Conservation (phyloP, 2,329 filamentous ascomycete genomes). For the Arthrobotrys entomopaga region DNA sequence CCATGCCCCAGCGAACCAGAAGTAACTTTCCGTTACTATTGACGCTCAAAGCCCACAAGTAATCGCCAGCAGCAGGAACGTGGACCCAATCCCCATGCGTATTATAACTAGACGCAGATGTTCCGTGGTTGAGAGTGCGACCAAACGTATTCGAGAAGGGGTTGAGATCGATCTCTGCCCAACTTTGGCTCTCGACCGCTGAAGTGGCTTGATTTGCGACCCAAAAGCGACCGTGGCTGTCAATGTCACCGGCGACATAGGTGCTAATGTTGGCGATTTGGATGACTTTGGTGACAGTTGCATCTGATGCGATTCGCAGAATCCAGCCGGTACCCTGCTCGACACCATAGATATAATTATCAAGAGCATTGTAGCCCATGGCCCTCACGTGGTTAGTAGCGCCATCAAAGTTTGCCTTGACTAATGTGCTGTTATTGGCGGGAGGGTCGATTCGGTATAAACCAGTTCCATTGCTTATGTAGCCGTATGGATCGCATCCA, state of each 20-base stretch:
- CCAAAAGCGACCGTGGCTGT: slow-evolving; percentile 5
- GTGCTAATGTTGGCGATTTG: not conserved
- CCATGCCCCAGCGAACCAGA: slow-evolving; percentile 1
- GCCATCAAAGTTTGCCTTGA: slow-evolving; percentile 2
- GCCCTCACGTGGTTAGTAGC: not conserved
- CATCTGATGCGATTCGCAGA: not conserved
- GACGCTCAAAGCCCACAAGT: not conserved
- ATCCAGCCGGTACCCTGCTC: not conserved
- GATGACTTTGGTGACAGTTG: not conserved
- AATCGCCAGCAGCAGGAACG: slow-evolving; percentile 6
- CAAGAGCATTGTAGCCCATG: slow-evolving; percentile 25
- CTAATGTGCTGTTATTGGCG: not conserved
- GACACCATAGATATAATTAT: slow-evolving; percentile 17
- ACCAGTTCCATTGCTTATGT: slow-evolving; percentile 2
- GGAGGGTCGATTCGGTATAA: slow-evolving; percentile 9
- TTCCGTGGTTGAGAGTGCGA: not conserved
- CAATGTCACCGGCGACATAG: slow-evolving; percentile 5
- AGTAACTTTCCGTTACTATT: not conserved
- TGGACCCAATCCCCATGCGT: slow-evolving; percentile 7
- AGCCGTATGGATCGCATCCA: slow-evolving; percentile 9
- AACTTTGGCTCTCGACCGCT: not conserved
- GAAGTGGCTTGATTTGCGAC: not conserved
- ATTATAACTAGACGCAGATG: too few species aligned
- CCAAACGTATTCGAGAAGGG: slow-evolving; percentile 10
- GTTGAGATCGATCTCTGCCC: slow-evolving; percentile 16